Evolutionary conservation across 805 yeast genomes (phyloP).

Genomic region (Suhomyces sp.): DNA sequence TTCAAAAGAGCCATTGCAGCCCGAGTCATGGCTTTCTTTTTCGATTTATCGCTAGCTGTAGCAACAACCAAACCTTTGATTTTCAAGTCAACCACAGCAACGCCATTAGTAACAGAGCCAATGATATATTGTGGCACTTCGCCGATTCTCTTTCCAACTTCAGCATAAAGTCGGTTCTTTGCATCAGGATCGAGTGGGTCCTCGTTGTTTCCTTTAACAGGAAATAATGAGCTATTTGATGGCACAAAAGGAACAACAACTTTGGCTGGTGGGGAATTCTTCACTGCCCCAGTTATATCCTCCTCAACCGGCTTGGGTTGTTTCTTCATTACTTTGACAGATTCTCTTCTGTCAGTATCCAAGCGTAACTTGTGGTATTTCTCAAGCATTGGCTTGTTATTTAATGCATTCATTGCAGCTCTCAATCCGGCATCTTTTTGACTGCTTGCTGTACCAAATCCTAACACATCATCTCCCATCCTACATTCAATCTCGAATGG

Average conservation of each 20-base stretch:
- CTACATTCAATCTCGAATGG: slow-evolving; percentile 65
- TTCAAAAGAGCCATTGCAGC: slow-evolving; percentile 40
- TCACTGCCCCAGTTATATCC: slow-evolving; percentile 4
- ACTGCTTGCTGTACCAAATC: slow-evolving; percentile 68
- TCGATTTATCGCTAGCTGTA: slow-evolving; percentile 33
- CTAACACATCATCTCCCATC: slow-evolving; percentile 65
- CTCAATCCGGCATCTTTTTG: slow-evolving; percentile 74
- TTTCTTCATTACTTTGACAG: slow-evolving; percentile 12
- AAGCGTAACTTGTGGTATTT: slow-evolving; percentile 58
- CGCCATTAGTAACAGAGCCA: slow-evolving; percentile 7
- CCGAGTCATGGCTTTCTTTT: slow-evolving; percentile 40
- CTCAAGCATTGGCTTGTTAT: slow-evolving; percentile 57
- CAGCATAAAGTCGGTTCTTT: slow-evolving; percentile 40
- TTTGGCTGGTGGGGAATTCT: slow-evolving; percentile 6
- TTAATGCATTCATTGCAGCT: slow-evolving; percentile 82
- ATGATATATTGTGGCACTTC: slow-evolving; percentile 33
- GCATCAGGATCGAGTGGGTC: slow-evolving; percentile 33
- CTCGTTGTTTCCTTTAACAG: slow-evolving; percentile 27
- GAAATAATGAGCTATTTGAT: slow-evolving; percentile 18
- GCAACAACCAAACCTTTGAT: slow-evolving; percentile 31
- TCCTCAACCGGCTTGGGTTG: slow-evolving; percentile 7
- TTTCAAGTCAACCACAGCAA: slow-evolving; percentile 21
- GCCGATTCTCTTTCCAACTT: slow-evolving; percentile 35
- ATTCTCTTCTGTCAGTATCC: slow-evolving; percentile 21
- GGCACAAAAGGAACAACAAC: not conserved